Evolutionary conservation across 164 flowering plant genomes (phyloP), one percentile per base, ranked within the genome.

Genomic region (Vitis riparia): DNA sequence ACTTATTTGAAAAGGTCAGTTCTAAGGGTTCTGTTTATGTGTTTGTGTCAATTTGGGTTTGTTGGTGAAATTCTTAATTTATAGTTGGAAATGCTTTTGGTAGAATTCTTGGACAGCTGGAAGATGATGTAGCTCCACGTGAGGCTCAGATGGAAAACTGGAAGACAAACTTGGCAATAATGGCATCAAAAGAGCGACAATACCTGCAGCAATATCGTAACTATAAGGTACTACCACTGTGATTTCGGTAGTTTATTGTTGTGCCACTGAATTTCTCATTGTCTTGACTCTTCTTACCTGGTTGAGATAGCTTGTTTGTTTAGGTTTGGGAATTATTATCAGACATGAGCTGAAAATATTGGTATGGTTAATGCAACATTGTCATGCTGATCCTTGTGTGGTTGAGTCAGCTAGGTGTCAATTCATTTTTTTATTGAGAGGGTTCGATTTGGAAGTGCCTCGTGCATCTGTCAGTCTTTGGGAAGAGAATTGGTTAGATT

Each of bases 121-220:
- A 93, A 75, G 97, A 92, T 77, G 97, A 91, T 66, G 86, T 88
- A 49, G 78, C 89, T 77, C 89, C 87, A 66, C 82, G 92, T 76
- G 97, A 91, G 76, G 84, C 80, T 69, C 89, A 89, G 72, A 91
- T 90, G 89, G 87, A 82, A 64, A 79, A 82, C 58, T 90, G 97
- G 97, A 89, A 90, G 71, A 89, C 91, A 66, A 93, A 86, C 73
- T 77, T 96, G 83, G 84, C 81, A 53, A 80, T 93, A 14, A 86
- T 96, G 97, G 87, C 84, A 23, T 84, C 91, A 9, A 96, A 96
- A 81, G 99, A 96, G 78, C 80, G 86, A n/a, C 98, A 96, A 50
- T 96, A 93, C 73, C 55, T 83, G 70, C 97, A 90, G 73, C 93
- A 91, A 69, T 81, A 83, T 79, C 73, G 88, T 67, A 88, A 89